A percentile compares a stretch with the other conserved stretches of the same genome.
These are phyloP conservation scores for Papiliotrema nemorosa DNA, from an alignment of 1,284 basidiomycete species.

Conservation along the genomic window DNA sequence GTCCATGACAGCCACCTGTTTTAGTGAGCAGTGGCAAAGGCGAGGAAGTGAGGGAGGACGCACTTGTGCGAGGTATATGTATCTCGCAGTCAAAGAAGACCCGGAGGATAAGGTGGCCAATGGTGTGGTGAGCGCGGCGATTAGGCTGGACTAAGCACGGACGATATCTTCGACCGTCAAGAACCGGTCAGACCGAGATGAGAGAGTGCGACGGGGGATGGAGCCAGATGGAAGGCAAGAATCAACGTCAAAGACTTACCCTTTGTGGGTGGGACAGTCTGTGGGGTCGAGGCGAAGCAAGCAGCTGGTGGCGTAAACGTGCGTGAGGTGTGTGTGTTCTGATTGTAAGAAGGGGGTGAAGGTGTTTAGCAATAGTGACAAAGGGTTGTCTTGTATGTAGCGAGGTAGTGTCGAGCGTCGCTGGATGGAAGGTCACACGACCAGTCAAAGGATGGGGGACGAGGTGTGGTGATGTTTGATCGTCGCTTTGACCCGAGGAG, in stretches of 20 bases:
- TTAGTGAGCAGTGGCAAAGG: not conserved
- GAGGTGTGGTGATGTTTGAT: too few relatives aligned
- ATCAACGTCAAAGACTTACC: not conserved
- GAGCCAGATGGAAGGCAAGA: not conserved
- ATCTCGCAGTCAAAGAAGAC: not conserved
- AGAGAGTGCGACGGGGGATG: not conserved
- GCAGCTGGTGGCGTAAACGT: not conserved
- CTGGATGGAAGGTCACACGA: not conserved
- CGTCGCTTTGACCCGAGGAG: too few relatives aligned
- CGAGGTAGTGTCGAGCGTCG: too few relatives aligned
- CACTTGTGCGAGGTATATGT: not conserved
- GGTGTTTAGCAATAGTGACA: too few relatives aligned
- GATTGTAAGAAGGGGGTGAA: too few relatives aligned
- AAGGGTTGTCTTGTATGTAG: not conserved
- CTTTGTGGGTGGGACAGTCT: not conserved
- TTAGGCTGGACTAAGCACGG: not conserved
- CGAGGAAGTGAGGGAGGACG: not conserved
- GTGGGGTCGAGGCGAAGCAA: not conserved
- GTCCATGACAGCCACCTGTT: conserved; percentile 32
- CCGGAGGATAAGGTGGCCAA: too few relatives aligned
- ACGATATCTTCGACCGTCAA: too few relatives aligned
- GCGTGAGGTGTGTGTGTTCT: too few relatives aligned
- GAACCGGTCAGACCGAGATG: too few relatives aligned
- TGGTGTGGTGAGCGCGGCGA: not conserved
- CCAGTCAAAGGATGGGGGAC: not conserved